Evolutionary conservation across 306 rosid genomes (phyloP), one percentile per base, ranked within the genome.

Genomic region (Dalbergia cochinchinensis): DNA sequence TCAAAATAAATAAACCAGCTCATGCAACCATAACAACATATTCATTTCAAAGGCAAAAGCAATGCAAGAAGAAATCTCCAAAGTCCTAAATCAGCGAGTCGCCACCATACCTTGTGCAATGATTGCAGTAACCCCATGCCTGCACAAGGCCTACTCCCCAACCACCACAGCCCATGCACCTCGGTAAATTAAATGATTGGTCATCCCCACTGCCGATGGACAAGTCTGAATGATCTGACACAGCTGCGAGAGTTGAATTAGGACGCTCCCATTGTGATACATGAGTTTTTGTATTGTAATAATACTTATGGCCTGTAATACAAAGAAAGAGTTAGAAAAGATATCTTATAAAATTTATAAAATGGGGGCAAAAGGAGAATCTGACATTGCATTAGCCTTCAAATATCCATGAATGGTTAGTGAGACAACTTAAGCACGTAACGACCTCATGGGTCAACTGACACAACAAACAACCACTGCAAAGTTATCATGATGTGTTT

Each of bases 101-200:
- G 51, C 63, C 51, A 70, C 79, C 78, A 47, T 84, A 94, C 98
- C 98, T 86, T 69, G 97, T 94, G 83, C 98, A 94, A 66, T 94
- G 97, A 86, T 81, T 87, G 90, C 98, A 94, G 85, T 90, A 90
- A 74, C 91, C 94, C 98, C 98, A 94, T 63, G 84, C 35, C 85
- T 90, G 97, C 84, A 94, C 94, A 79, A 94, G 97, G 79, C 90
- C 89, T 16, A 90, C 83, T 69, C 98, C 98, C 98, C 98, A 94
- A 35, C 98, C 98, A 37, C 97, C 88, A 14, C 98, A 94, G 61
- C 78, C 91, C 80, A 58, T 86, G 90, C 98, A 94, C 83, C 85
- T 90, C 41, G 67, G 69, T 34, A 58, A 84, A 71, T 73, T 81
- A 68, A 91, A 83, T 78, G 85, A 76, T 69, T 85, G 88, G 74